Base-by-base conservation (phyloP, 129 eudicot species). In the Pulicaria dysenterica region DNA sequence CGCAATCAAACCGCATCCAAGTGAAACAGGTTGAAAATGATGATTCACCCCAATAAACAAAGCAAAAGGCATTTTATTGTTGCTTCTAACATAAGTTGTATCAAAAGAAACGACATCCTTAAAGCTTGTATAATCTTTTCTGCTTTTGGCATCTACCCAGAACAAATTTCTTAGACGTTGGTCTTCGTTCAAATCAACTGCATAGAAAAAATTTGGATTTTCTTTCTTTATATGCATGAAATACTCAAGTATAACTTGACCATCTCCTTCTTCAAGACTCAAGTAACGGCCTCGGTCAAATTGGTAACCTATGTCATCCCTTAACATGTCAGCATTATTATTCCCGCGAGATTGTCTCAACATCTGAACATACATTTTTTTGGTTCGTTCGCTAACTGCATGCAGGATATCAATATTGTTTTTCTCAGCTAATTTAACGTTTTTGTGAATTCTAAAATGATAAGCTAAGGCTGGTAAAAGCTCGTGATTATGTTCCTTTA, bases 361-460 rank as follows among this genome's bases (percentile, higher is more conserved):
- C 84, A 80, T 80, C 12, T 80, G 84, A 16, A 80, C 84, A n/a
- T 80, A 80, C 80, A 80, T 76, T 55, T 80, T 80, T 43, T 64
- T 80, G 2, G 84, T 80, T 12, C 84, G 66, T 80, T 80, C 84
- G 19, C 80, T 74, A 60, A 80, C 80, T 0, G 84, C 84, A 7
- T 80, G 79, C 11, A 80, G 51, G 5, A 80, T 74, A 69, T 80
- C 84, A n/a, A 80, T 80, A 39, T 80, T 80, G 77, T 76, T 80
- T 71, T 80, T 80, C 50, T 80, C 84, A 3, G 84, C 84, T 74
- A 80, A 74, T 43, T 80, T 80, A 39, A 80, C 79, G 45, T 69
- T 80, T 19, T 69, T 74, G 46, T 80, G 76, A 19, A 80, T 80
- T 70, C 84, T 73, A 11, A 80, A 80, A 74, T 80, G 84, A 50